Percentiles rank a stretch among this genome's conserved stretches.
Evolutionary conservation across 2,329 filamentous ascomycete genomes (phyloP).

Genomic region (Rutstroemia sp.): DNA sequence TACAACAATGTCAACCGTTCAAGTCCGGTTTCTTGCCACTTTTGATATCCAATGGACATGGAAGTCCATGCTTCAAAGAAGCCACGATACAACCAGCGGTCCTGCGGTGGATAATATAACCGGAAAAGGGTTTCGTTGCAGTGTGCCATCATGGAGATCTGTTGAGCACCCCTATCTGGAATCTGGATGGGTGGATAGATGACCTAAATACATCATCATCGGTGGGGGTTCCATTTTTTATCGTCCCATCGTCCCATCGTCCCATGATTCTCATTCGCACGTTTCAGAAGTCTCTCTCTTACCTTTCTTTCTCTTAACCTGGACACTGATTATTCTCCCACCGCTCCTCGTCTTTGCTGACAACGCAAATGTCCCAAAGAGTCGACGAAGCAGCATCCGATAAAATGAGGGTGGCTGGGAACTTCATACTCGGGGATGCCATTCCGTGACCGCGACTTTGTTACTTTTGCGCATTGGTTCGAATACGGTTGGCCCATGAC

Average conservation of each 20-base stretch:
- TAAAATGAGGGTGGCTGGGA: background rate
- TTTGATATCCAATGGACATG: background rate
- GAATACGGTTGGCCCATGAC: background rate
- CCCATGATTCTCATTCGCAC: background rate
- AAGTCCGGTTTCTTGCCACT: background rate
- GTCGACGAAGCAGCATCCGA: background rate
- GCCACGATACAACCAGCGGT: background rate
- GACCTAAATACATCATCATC: background rate
- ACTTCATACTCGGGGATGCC: background rate
- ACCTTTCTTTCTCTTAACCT: background rate
- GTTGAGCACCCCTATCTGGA: conserved; percentile 6
- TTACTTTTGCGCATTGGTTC: background rate
- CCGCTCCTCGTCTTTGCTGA: background rate
- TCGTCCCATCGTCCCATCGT: conserved; percentile 3
- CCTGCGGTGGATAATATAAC: conserved; percentile 1
- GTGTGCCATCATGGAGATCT: background rate
- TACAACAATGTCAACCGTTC: conserved; percentile 1
- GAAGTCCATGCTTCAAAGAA: background rate
- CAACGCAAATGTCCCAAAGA: background rate
- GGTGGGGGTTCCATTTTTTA: conserved; percentile 2
- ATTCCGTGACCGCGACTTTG: background rate
- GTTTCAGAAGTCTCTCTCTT: background rate
- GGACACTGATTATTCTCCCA: background rate
- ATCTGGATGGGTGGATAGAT: background rate
- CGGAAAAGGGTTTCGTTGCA: background rate